Percentiles rank a stretch among this genome's conserved stretches.
Evolutionary conservation across 495 filamentous ascomycete species (phyloP).

Genomic region (Trypethelium eluteriae): DNA sequence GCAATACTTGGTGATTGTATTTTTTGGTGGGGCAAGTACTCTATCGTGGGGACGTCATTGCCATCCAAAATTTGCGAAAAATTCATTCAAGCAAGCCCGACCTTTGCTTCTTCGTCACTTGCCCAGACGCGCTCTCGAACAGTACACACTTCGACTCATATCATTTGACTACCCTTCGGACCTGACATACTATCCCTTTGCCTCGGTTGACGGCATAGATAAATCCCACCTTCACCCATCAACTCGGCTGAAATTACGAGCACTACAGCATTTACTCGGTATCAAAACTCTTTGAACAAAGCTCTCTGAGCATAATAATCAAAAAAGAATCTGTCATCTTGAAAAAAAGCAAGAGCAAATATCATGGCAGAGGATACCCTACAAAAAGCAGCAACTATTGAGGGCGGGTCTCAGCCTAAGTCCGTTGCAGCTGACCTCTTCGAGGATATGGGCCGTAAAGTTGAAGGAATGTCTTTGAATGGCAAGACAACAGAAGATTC

Average conservation of each 20-base stretch:
- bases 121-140: too few species aligned
- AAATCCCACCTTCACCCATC: background rate
- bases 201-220: background rate
- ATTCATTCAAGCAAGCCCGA: background rate
- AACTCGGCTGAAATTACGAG: background rate
- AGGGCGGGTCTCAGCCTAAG: slow-evolving; percentile 15
- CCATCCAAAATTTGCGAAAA: background rate
- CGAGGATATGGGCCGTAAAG: slow-evolving; percentile 42
- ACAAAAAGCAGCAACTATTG: slow-evolving; percentile 15
- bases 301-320: background rate
- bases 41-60: background rate
- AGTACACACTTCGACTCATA: background rate
- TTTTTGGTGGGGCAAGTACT: slow-evolving; percentile 1
- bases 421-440: slow-evolving; percentile 39
- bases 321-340: background rate
- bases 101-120: too few species aligned
- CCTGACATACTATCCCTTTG: background rate
- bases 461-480: slow-evolving; percentile 33
- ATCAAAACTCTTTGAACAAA: too few species aligned
- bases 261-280: background rate
- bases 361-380: slow-evolving; percentile 9
- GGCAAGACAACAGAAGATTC: slow-evolving; percentile 11
- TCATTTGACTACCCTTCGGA: background rate
- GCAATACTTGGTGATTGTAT: background rate
- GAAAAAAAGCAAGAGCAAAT: background rate